phyloP scores from a whole-genome alignment of 371 early-diverging fungal genomes.

The Capillidium heterosporum region DNA sequence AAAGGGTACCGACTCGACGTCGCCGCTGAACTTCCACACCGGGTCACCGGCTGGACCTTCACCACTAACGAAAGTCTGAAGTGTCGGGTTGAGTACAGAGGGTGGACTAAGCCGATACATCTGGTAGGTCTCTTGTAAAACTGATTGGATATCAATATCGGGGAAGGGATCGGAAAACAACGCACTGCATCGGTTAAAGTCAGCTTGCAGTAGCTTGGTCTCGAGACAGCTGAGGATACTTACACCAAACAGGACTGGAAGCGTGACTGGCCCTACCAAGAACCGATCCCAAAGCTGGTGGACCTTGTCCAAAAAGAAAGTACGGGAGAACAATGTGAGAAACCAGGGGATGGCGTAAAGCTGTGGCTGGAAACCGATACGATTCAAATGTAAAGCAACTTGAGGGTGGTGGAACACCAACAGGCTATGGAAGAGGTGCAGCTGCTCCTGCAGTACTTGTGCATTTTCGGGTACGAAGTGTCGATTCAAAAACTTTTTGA shows the following conservation, averaged over 20 bases:
- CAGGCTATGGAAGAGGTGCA: constrained; percentile 40
- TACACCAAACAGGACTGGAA: constrained; percentile 47
- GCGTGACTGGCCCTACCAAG: constrained; percentile 36
- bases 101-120: too few relatives aligned
- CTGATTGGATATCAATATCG: constrained; percentile 49
- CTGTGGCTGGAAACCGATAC: constrained; percentile 45
- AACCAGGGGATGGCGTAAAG: constrained; percentile 74
- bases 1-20: too few relatives aligned
- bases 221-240: constrained; percentile 48
- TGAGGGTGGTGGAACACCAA: constrained; percentile 56
- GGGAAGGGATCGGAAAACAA: constrained; percentile 45
- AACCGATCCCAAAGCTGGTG: constrained; percentile 64
- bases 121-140: too few relatives aligned
- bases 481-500: constrained; percentile 38
- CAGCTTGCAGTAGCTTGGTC: constrained; percentile 26
- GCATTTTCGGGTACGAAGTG: constrained; percentile 56
- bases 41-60: too few relatives aligned
- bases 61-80: too few relatives aligned
- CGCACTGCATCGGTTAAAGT: constrained; percentile 42
- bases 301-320: constrained; percentile 57
- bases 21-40: too few relatives aligned
- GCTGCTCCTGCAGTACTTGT: constrained; percentile 36
- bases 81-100: too few relatives aligned
- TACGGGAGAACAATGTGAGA: constrained; percentile 58
- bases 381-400: constrained; percentile 38